phyloP scores from a whole-genome alignment of 2,329 filamentous ascomycete genomes.

The Thielaviopsis punctulata region DNA sequence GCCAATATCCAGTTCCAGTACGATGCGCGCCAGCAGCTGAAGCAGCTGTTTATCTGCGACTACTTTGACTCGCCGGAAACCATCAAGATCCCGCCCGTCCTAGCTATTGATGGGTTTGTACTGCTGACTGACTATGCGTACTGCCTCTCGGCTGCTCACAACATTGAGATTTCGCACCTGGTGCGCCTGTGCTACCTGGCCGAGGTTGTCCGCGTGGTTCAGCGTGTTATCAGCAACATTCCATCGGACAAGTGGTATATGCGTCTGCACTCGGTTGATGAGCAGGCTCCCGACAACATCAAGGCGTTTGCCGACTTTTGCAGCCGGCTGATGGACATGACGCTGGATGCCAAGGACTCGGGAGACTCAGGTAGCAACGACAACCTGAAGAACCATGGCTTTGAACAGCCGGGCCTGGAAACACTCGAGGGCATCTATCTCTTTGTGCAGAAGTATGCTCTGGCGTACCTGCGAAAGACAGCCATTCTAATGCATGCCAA shows the following conservation, averaged over 20 bases:
- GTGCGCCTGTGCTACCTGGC: slow-evolving; percentile 76
- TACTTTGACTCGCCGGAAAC: slow-evolving; percentile 22
- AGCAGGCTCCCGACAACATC: slow-evolving; percentile 27
- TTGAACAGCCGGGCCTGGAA: slow-evolving; percentile 37
- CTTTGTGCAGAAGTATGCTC: slow-evolving; percentile 63
- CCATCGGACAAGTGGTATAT: slow-evolving; percentile 31
- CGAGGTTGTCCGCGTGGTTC: slow-evolving; percentile 71
- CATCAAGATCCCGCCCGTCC: slow-evolving; percentile 34
- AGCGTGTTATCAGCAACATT: slow-evolving; percentile 38
- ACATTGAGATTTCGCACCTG: slow-evolving; percentile 61
- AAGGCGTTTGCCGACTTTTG: slow-evolving; percentile 39
- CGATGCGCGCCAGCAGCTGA: slow-evolving; percentile 7
- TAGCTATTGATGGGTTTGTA: slow-evolving; percentile 55
- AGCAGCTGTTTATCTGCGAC: slow-evolving; percentile 10
- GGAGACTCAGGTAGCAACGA: background rate
- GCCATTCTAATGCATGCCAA: slow-evolving; percentile 72
- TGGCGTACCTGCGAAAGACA: slow-evolving; percentile 78
- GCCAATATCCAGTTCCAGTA: slow-evolving; percentile 4
- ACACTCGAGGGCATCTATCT: slow-evolving; percentile 36
- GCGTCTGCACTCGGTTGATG: slow-evolving; percentile 25
- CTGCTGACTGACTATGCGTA: slow-evolving; percentile 69
- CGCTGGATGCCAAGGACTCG: slow-evolving; percentile 7
- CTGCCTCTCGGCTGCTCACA: slow-evolving; percentile 47
- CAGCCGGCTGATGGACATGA: slow-evolving; percentile 16
- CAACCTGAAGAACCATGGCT: slow-evolving; percentile 24